Conservation (phyloP, 257 asterid species). For the Capsicum chinense region DNA sequence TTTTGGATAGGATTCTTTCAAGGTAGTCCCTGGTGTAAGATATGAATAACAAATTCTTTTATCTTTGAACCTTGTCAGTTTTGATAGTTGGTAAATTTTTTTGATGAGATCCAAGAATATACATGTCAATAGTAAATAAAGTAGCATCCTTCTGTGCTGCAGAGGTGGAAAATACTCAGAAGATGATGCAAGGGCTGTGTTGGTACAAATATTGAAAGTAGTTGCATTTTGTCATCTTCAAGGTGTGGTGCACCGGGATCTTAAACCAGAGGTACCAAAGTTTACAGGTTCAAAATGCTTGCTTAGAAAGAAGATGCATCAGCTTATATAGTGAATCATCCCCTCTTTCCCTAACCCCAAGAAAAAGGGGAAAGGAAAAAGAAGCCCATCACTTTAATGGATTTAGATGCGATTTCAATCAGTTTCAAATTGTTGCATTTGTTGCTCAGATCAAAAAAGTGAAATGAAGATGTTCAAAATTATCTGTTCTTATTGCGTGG, state of each 20-base stretch:
- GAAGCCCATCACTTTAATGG: conserved; percentile 7
- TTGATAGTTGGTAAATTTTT: conserved; percentile 1
- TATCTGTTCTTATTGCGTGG: neutral
- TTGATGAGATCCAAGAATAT: neutral
- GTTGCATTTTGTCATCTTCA: conserved; percentile 70
- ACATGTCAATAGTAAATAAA: neutral
- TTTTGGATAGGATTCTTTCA: conserved; percentile 65
- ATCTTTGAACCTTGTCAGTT: neutral
- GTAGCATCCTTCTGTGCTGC: conserved; percentile 25
- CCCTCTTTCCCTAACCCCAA: conserved; percentile 3
- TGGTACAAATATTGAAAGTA: conserved; percentile 62
- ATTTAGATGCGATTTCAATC: neutral
- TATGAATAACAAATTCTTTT: neutral
- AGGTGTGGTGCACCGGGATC: conserved; percentile 80
- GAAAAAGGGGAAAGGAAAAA: neutral
- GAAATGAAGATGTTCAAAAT: neutral
- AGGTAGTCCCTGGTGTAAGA: conserved; percentile 39
- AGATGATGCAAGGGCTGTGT: conserved; percentile 65
- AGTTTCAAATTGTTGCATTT: conserved; percentile 26
- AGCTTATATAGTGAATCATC: neutral
- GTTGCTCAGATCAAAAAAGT: neutral
- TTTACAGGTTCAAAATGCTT: conserved; percentile 13
- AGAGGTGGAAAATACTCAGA: conserved; percentile 75
- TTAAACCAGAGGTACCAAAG: conserved; percentile 68
- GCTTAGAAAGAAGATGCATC: conserved; percentile 8